Evolutionary conservation across 2,329 filamentous ascomycete species (phyloP).

Genomic region (Fusarium neocosmosporiellum): DNA sequence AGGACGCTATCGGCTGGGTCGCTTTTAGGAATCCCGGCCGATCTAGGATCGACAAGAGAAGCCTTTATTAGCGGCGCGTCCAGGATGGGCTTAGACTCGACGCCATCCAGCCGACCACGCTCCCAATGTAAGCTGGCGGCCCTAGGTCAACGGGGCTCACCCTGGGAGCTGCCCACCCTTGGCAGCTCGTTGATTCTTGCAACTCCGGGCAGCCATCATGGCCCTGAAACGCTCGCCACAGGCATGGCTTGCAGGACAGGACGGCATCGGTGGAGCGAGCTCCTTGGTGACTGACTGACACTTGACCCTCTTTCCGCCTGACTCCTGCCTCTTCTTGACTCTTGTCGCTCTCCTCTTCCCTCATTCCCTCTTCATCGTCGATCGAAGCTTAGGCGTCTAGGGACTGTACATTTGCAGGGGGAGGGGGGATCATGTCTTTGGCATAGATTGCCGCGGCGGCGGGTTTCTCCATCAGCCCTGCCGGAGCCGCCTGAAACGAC

Average conservation of each 20-base stretch:
- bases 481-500: slow-evolving; percentile 33
- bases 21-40: slow-evolving; percentile 30
- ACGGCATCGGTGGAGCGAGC: slow-evolving; percentile 27
- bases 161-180: slow-evolving; percentile 11
- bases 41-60: slow-evolving; percentile 42
- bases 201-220: slow-evolving; percentile 32
- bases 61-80: slow-evolving; percentile 26
- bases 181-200: slow-evolving; percentile 12
- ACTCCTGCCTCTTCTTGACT: neutral
- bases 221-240: slow-evolving; percentile 38
- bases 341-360: neutral
- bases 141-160: slow-evolving; percentile 15
- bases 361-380: neutral
- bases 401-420: slow-evolving; percentile 10
- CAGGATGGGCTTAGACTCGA: slow-evolving; percentile 19
- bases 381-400: slow-evolving; percentile 8
- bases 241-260: slow-evolving; percentile 29
- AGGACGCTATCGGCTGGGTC: slow-evolving; percentile 32
- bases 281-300: neutral
- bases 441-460: slow-evolving; percentile 25
- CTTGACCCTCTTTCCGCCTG: neutral
- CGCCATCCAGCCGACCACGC: slow-evolving; percentile 1
- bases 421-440: neutral
- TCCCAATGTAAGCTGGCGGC: slow-evolving; percentile 21
- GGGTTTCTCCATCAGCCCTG: slow-evolving; percentile 21